Base-by-base conservation (phyloP, 306 rosid species). In the Cajanus cajan region DNA sequence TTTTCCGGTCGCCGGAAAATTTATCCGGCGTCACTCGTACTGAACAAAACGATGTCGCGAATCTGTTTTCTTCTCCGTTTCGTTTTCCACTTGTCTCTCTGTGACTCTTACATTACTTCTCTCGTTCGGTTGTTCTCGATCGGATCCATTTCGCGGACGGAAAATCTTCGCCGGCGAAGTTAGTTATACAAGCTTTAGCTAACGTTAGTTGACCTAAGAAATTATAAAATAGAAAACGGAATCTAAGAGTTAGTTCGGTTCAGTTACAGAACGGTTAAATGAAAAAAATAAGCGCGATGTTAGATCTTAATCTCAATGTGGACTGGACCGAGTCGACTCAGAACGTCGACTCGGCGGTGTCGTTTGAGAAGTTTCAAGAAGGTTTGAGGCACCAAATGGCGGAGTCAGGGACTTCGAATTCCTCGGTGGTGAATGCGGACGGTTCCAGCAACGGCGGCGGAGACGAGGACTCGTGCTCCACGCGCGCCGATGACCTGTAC, bases 381-480 rank as follows among this genome's bases (percentile, higher is more conserved):
- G 89, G 85, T 64, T 90, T 92, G 13, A 84, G 83, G 81, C 88
- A 87, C 73, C 97, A 88, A 74, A 85, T 91, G 96, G 94, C 87
- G 85, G 97, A 95, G 84, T 90, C 99, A 16, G 98, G 90, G 77
- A 95, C 99, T 61, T 96, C 99, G 52, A 90, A 93, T 87, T 93
- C 99, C 47, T 96, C 97, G 25, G 82, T 96, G 54, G 94, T 96
- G 88, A 96, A 96, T 93, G 99, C 96, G 12, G 98, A 93, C 45
- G 91, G 93, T 39, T 90, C 95, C 36, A 88, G 93, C 82, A 86
- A 81, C 72, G 90, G 90, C 8, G 88, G 73, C 13, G 77, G 88
- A 41, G 97, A 95, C 51, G 99, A 91, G 16, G 98, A 93, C 78
- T 90, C 94, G 71, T 90, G 96, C 69, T 88, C 98, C 19, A 80